Conservation (phyloP, 2,329 filamentous ascomycete species). For the Colletotrichum sp. region DNA sequence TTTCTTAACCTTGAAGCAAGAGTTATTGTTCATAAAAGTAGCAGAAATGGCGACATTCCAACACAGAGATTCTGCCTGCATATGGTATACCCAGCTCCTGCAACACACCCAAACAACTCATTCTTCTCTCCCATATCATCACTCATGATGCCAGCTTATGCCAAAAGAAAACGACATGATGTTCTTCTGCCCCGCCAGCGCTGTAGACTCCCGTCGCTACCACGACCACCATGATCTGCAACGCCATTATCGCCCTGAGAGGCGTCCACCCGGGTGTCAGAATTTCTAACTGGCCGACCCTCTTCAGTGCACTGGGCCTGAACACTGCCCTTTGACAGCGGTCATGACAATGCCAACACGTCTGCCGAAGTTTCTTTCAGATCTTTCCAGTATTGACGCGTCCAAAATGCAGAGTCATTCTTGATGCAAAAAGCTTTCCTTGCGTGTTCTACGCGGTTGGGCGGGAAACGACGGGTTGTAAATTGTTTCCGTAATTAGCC, state of each 20-base stretch:
- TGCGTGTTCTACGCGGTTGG: too few relatives aligned
- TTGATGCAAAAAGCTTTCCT: too few relatives aligned
- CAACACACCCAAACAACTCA: neutral
- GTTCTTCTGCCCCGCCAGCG: neutral
- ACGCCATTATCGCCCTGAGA: neutral
- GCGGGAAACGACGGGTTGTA: too few relatives aligned
- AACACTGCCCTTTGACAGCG: neutral
- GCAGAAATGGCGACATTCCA: neutral
- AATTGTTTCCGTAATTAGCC: too few relatives aligned
- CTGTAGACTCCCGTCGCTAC: neutral
- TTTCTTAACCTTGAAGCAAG: neutral
- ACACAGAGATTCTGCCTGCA: neutral
- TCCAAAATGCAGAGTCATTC: too few relatives aligned
- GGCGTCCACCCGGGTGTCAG: neutral
- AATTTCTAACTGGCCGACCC: neutral
- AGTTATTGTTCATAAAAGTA: neutral
- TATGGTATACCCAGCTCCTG: neutral
- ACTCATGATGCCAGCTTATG: neutral
- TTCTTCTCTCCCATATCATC: neutral
- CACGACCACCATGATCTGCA: neutral
- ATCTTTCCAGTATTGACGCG: too few relatives aligned
- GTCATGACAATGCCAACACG: neutral
- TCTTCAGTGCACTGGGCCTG: neutral
- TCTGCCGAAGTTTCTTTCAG: too few relatives aligned
- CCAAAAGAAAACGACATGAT: neutral